phyloP scores from a whole-genome alignment of 192 early-diverging fungal species.

The Powellomyces hirtus region DNA sequence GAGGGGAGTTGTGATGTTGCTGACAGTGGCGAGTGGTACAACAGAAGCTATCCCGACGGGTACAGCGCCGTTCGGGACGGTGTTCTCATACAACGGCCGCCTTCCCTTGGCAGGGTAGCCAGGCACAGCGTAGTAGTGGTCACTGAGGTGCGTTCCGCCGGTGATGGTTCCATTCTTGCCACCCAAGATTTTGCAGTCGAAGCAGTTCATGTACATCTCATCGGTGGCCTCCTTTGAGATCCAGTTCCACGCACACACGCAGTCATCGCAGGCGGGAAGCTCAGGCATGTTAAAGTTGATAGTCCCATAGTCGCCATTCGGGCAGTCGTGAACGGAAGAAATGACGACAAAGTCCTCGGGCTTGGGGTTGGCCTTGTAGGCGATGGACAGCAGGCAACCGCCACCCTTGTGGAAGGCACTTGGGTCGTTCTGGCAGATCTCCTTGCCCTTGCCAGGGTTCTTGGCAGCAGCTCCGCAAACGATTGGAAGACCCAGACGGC shows the following conservation, averaged over 20 bases:
- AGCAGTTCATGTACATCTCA: conserved; percentile 25
- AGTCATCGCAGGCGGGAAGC: conserved; percentile 16
- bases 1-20: too few relatives aligned
- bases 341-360: conserved; percentile 9
- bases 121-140: not conserved
- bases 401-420: conserved; percentile 15
- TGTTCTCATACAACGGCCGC: conserved; percentile 13
- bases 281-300: conserved; percentile 15
- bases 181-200: not conserved
- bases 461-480: conserved; percentile 13
- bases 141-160: not conserved
- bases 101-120: not conserved
- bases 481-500: not conserved
- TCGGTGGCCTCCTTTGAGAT: not conserved
- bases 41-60: not conserved
- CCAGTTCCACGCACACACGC: conserved; percentile 20
- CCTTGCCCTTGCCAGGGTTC: not conserved
- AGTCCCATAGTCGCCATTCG: not conserved
- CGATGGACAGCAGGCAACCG: conserved; percentile 17
- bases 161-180: conserved; percentile 12
- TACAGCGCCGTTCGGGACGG: conserved; percentile 7
- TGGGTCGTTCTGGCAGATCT: conserved; percentile 9
- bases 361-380: not conserved
- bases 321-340: conserved; percentile 6
- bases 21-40: not conserved